These are phyloP conservation scores for Trifolium pratense DNA, from an alignment of 306 rosid species.

Conservation along the genomic window DNA sequence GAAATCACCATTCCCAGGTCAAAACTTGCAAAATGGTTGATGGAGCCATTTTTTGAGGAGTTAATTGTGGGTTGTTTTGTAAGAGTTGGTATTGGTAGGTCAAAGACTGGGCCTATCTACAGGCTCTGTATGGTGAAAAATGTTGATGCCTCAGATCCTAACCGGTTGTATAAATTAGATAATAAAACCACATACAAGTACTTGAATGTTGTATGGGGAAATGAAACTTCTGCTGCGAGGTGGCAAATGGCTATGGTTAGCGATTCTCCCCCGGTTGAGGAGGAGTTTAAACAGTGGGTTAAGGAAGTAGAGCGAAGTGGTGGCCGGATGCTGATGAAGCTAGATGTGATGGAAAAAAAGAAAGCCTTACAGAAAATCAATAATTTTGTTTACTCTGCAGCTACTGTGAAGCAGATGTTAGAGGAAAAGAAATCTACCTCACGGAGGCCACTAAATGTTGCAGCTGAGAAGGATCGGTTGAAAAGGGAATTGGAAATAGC, in stretches of 20 bases:
- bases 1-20: constrained; percentile 85
- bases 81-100: constrained; percentile 93
- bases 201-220: constrained; percentile 91
- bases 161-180: constrained; percentile 75
- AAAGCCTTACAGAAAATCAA: constrained; percentile 72
- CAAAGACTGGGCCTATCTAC: constrained; percentile 77
- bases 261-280: constrained; percentile 75
- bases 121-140: constrained; percentile 89
- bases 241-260: constrained; percentile 99
- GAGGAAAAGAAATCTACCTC: constrained; percentile 86
- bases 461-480: constrained; percentile 93
- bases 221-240: constrained; percentile 87
- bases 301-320: constrained; percentile 86
- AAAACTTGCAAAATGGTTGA: constrained; percentile 84
- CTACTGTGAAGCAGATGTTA: constrained; percentile 90
- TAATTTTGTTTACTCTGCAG: constrained; percentile 84
- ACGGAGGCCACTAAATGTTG: constrained; percentile 78
- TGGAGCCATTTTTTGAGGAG: constrained; percentile 98
- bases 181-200: constrained; percentile 81
- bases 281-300: constrained; percentile 87
- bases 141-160: constrained; percentile 86
- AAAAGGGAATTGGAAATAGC: constrained; percentile 79
- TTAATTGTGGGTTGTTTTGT: constrained; percentile 95
- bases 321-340: constrained; percentile 74
- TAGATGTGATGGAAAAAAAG: constrained; percentile 65